Evolutionary conservation across 192 early-diverging fungal genomes (phyloP).

Genomic region (Entomortierella parvispora): DNA sequence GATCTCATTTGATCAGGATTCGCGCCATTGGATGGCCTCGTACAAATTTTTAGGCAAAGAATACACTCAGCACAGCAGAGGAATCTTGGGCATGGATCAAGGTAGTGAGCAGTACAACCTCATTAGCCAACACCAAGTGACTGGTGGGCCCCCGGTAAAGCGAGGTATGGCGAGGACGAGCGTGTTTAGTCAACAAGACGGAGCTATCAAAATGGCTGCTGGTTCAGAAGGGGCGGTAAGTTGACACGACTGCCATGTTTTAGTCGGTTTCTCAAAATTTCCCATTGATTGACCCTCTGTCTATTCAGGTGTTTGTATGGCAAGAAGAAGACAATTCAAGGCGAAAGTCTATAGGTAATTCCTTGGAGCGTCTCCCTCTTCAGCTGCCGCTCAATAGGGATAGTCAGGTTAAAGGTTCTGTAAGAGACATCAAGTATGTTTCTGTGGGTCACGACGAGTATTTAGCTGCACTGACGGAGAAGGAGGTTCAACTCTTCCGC

Average conservation of each 20-base stretch:
- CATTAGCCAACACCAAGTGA: slow-evolving; percentile 20
- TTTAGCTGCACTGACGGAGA: slow-evolving; percentile 18
- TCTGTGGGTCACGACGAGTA: slow-evolving; percentile 21
- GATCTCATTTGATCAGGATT: slow-evolving; percentile 16
- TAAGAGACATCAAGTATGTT: slow-evolving; percentile 32
- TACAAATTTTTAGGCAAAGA: slow-evolving; percentile 22
- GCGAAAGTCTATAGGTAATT: no score
- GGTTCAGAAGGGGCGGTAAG: slow-evolving; percentile 28
- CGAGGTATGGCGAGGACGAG: slow-evolving; percentile 17
- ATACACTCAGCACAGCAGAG: slow-evolving; percentile 25
- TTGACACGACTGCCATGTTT: neutral
- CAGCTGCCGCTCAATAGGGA: no score
- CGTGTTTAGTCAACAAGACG: slow-evolving; percentile 24
- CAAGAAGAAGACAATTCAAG: neutral
- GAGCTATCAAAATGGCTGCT: slow-evolving; percentile 26
- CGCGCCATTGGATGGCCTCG: slow-evolving; percentile 41
- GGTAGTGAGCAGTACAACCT: slow-evolving; percentile 8
- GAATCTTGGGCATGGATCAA: slow-evolving; percentile 5
- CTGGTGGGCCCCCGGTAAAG: slow-evolving; percentile 20
- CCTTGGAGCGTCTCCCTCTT: neutral
- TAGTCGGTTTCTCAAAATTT: no score
- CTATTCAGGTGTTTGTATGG: neutral
- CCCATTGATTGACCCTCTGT: neutral
- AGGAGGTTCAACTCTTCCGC: slow-evolving; percentile 9
- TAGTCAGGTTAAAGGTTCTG: neutral